Percentiles rank a stretch among this genome's conserved stretches.
Conservation (phyloP, 768 basidiomycete genomes). For the Phlegmacium glaucopus region DNA sequence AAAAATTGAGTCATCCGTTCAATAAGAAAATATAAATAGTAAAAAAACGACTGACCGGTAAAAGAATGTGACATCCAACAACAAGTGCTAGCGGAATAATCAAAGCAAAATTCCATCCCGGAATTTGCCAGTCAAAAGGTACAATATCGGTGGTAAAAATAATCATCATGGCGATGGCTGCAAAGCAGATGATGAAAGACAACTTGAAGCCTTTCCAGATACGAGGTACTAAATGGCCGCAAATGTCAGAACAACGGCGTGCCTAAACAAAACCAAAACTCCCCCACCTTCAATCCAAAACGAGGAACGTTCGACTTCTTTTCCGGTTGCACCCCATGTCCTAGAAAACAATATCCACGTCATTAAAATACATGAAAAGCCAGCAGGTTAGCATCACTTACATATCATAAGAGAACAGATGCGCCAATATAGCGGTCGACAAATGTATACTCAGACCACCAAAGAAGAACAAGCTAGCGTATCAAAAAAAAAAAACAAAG, state of each 20-base stretch:
- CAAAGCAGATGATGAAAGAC: conserved; percentile 60
- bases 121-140: conserved; percentile 65
- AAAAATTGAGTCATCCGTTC: conserved; percentile 5
- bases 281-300: conserved; percentile 74
- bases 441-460: conserved; percentile 73
- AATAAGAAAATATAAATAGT: conserved; percentile 5
- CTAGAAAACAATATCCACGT: conserved; percentile 19
- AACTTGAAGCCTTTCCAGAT: conserved; percentile 82
- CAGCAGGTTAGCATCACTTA: conserved; percentile 20
- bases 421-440: conserved; percentile 61
- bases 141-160: conserved; percentile 54
- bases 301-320: conserved; percentile 84
- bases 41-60: conserved; percentile 62
- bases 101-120: conserved; percentile 63
- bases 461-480: conserved; percentile 73
- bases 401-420: conserved; percentile 64
- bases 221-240: conserved; percentile 51
- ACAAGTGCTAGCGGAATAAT: conserved; percentile 70
- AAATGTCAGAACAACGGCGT: background rate
- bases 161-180: conserved; percentile 56
- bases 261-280: background rate
- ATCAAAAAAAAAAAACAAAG: background rate
- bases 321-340: conserved; percentile 59
- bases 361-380: background rate
- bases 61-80: conserved; percentile 64